These are phyloP conservation scores for Xylaria grammica DNA, from an alignment of 495 filamentous ascomycete species.

Conservation along the genomic window DNA sequence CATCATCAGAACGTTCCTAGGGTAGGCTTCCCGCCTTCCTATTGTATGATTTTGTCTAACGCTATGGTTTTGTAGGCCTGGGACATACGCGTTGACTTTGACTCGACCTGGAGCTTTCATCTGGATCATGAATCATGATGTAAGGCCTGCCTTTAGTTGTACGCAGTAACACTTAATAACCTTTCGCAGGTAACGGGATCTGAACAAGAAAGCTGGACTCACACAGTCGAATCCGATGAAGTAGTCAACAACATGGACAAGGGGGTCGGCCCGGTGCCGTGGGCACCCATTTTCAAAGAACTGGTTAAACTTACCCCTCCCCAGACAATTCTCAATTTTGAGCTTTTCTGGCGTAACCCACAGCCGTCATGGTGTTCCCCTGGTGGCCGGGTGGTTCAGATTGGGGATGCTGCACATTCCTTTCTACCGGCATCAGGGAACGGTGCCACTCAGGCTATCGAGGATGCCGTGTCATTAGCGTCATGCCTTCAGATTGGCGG, in stretches of 20 bases:
- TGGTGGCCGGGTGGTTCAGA: constrained; percentile 61
- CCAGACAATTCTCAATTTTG: constrained; percentile 67
- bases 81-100: constrained; percentile 57
- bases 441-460: constrained; percentile 73
- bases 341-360: constrained; percentile 69
- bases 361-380: constrained; percentile 67
- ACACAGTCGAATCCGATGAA: constrained; percentile 59
- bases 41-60: constrained; percentile 5
- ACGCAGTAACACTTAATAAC: constrained; percentile 17
- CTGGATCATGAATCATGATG: constrained; percentile 63
- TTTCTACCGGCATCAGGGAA: constrained; percentile 70
- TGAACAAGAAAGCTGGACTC: constrained; percentile 57
- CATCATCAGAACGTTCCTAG: constrained; percentile 48
- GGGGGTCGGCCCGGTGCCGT: constrained; percentile 44
- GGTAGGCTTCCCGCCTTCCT: constrained; percentile 34
- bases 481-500: constrained; percentile 64
- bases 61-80: constrained; percentile 37
- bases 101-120: constrained; percentile 56
- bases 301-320: constrained; percentile 63
- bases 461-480: constrained; percentile 69
- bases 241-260: constrained; percentile 59
- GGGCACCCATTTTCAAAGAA: constrained; percentile 61
- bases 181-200: constrained; percentile 49
- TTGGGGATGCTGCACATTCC: constrained; percentile 73
- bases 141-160: constrained; percentile 32